Base-by-base conservation (phyloP, 139 green algal species). In the Picochlorum sp. region DNA sequence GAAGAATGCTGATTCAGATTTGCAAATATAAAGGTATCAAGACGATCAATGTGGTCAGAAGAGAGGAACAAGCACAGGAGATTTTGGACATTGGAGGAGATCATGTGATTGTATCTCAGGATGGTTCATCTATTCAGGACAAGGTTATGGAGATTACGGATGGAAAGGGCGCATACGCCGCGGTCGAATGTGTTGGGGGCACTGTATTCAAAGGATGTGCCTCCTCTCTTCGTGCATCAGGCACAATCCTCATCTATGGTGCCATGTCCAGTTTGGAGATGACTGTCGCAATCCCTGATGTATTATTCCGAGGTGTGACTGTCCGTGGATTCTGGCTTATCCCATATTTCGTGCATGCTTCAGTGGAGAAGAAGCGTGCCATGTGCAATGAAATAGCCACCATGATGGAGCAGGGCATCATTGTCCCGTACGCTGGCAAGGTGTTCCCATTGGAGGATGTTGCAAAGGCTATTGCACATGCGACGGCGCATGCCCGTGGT, bases 11-110 rank as follows among this genome's bases (percentile, higher is more conserved):
- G 4, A 74, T 81, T 38, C 47, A 70, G 47, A 57, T 77, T 3
- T 65, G 63, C 50, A 75, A 70, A 60, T 47, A 71, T 57, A 49
- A 62, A 13, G 77, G 73, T 28, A 50, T 81, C 16, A 66, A 73
- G 15, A 81, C 69, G 7, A 81, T 83, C 59, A 81, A 76, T 57
- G 52, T 81, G 45, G 77, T 83, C 47, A 60, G 77, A 2, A 64
- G 77, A 23, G 15, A 62, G 14, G 70, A 72, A 37, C 57, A 57
- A 7, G 70, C 60, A 5, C 28, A 74, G 2, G 74, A 83, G 56
- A 65, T 83, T 6, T 68, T 72, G 55, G 47, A 28, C 2, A 44
- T 81, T 31, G 76, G 76, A 41, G 73, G 45, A 10, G 68, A 79
- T 38, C 41, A 73, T 44, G 73, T 76, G 16, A 68, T 81, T 41